Percentiles rank a stretch among this genome's conserved stretches.
Evolutionary conservation across 2,329 filamentous ascomycete genomes (phyloP).

Genomic region (Zymoseptoria brevis): DNA sequence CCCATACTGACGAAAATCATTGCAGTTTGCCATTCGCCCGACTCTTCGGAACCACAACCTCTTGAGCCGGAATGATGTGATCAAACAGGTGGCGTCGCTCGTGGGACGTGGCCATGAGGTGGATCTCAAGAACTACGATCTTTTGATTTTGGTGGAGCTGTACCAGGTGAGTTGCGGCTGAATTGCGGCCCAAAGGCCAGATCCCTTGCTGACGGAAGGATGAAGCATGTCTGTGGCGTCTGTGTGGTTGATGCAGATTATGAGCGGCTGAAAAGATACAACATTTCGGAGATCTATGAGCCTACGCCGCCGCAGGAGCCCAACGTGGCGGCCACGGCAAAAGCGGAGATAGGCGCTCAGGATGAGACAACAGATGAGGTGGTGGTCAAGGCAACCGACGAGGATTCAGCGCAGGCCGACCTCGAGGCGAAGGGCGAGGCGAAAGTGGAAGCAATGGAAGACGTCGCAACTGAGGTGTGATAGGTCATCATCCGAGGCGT

Average conservation of each 20-base stretch:
- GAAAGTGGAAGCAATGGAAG: background rate
- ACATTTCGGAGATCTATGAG: slow-evolving; percentile 65
- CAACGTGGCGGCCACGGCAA: background rate
- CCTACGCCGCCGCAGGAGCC: slow-evolving; percentile 33
- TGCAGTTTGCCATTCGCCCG: slow-evolving; percentile 75
- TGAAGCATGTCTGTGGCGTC: slow-evolving; percentile 65
- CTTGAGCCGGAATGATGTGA: slow-evolving; percentile 60
- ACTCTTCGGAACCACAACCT: slow-evolving; percentile 65
- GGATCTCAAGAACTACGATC: slow-evolving; percentile 67
- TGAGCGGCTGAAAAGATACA: slow-evolving; percentile 67
- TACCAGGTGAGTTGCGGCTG: slow-evolving; percentile 56
- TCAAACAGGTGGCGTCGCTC: slow-evolving; percentile 60
- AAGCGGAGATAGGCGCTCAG: background rate
- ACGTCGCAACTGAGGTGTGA: background rate
- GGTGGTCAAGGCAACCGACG: background rate
- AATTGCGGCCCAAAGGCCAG: background rate
- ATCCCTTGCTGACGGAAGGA: background rate
- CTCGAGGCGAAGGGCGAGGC: too few relatives aligned
- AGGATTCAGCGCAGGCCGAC: background rate
- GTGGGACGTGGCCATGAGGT: slow-evolving; percentile 65
- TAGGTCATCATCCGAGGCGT: background rate
- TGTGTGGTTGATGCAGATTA: slow-evolving; percentile 70
- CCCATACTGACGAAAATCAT: background rate
- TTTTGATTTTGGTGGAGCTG: slow-evolving; percentile 71
- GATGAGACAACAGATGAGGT: background rate